Evolutionary conservation across 2,329 filamentous ascomycete species (phyloP).

Genomic region (Neobulgaria alba): DNA sequence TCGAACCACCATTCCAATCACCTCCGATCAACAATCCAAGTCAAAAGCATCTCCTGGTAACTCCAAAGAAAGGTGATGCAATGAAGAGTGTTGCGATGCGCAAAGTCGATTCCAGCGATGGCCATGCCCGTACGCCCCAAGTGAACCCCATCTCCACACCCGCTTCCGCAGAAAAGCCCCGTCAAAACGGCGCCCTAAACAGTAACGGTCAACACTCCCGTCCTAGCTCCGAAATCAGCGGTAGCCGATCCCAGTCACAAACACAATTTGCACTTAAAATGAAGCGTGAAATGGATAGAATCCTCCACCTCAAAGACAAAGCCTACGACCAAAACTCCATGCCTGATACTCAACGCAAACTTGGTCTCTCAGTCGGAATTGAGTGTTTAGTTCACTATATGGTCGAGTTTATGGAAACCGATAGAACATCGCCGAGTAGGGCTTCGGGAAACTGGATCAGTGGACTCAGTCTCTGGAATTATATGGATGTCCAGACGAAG

Average conservation of each 20-base stretch:
- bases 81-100: slow-evolving; percentile 31
- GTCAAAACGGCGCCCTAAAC: slow-evolving; percentile 18
- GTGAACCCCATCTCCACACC: slow-evolving; percentile 25
- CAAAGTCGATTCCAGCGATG: slow-evolving; percentile 32
- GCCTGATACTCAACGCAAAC: slow-evolving; percentile 17
- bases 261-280: slow-evolving; percentile 17
- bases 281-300: slow-evolving; percentile 27
- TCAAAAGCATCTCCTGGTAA: slow-evolving; percentile 28
- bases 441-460: slow-evolving; percentile 34
- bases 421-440: slow-evolving; percentile 6
- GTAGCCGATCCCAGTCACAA: slow-evolving; percentile 11
- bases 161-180: slow-evolving; percentile 26
- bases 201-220: not conserved
- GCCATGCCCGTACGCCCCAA: slow-evolving; percentile 33
- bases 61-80: slow-evolving; percentile 34
- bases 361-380: slow-evolving; percentile 21
- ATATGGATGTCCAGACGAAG: slow-evolving; percentile 32
- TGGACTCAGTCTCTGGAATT: slow-evolving; percentile 38
- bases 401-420: slow-evolving; percentile 18
- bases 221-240: slow-evolving; percentile 7
- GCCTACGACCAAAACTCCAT: slow-evolving; percentile 6
- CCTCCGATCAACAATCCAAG: slow-evolving; percentile 21
- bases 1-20: slow-evolving; percentile 29
- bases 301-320: slow-evolving; percentile 20
- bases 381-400: slow-evolving; percentile 27